phyloP scores from a whole-genome alignment of 2,329 filamentous ascomycete genomes.

The Hymenoscyphus linearis region DNA sequence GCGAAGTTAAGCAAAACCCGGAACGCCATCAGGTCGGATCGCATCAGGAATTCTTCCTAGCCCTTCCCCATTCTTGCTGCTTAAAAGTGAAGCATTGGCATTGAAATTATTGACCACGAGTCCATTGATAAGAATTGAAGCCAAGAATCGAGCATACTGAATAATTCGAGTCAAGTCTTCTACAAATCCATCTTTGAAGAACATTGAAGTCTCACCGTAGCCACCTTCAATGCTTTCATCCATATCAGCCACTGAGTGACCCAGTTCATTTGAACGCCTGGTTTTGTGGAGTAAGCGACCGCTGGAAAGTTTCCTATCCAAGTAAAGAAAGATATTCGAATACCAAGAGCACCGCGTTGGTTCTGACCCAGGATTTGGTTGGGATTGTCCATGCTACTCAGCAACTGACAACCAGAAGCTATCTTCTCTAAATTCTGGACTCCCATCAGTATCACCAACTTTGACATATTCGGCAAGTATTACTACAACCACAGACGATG shows the following conservation, averaged over 20 bases:
- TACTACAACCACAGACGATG: background rate
- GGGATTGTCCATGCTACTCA: conserved; percentile 13
- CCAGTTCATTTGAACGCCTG: conserved; percentile 33
- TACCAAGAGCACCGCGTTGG: conserved; percentile 57
- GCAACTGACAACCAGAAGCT: no score
- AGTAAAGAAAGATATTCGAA: conserved; percentile 64
- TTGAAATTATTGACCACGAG: conserved; percentile 70
- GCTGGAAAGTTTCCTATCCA: conserved; percentile 50
- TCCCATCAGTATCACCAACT: background rate
- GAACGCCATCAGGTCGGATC: conserved; percentile 63
- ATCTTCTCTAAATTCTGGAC: background rate
- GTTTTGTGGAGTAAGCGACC: conserved; percentile 44
- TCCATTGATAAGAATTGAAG: conserved; percentile 59
- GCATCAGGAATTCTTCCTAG: conserved; percentile 57
- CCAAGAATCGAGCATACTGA: conserved; percentile 59
- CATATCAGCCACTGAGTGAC: conserved; percentile 69
- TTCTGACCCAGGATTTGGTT: conserved; percentile 60
- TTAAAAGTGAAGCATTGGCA: conserved; percentile 55
- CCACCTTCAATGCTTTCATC: conserved; percentile 63
- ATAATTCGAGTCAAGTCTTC: conserved; percentile 52
- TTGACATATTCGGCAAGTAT: background rate
- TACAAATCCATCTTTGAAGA: conserved; percentile 57
- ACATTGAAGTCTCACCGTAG: conserved; percentile 63
- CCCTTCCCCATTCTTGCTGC: conserved; percentile 52
- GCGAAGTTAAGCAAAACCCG: conserved; percentile 65